phyloP scores from a whole-genome alignment of 1,284 basidiomycete genomes.

The Ganoderma multipileum region DNA sequence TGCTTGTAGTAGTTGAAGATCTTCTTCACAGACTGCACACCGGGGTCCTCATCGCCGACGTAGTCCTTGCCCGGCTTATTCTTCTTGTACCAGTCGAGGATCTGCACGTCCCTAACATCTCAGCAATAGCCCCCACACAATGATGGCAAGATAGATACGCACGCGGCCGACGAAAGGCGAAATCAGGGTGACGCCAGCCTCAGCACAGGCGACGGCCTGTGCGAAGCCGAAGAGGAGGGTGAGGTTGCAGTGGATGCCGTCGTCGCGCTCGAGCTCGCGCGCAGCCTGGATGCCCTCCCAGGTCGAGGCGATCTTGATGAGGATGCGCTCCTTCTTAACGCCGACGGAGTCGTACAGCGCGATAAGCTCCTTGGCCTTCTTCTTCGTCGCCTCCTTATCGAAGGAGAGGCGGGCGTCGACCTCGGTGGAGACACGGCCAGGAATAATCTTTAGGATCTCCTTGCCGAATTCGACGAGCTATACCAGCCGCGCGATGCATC shows the following conservation, averaged over 20 bases:
- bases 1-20: conserved; percentile 99
- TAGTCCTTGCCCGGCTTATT: conserved; percentile 81
- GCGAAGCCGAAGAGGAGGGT: conserved; percentile 98
- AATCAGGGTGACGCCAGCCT: conserved; percentile 97
- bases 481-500: neutral
- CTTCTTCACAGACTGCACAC: conserved; percentile 93
- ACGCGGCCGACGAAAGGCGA: conserved; percentile 99
- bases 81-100: conserved; percentile 98
- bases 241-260: conserved; percentile 98
- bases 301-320: conserved; percentile 99
- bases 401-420: conserved; percentile 98
- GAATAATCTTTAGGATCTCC: conserved; percentile 95
- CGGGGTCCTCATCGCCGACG: conserved; percentile 92
- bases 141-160: conserved; percentile 41
- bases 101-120: conserved; percentile 50
- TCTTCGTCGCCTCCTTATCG: conserved; percentile 92
- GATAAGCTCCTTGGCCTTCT: conserved; percentile 94
- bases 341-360: conserved; percentile 92
- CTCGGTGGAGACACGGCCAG: conserved; percentile 98
- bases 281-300: conserved; percentile 99
- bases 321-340: conserved; percentile 90
- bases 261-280: conserved; percentile 91
- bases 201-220: conserved; percentile 98
- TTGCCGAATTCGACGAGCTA: conserved; percentile 97
- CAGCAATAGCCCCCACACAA: neutral